These are phyloP conservation scores for Macrotyloma uniflorum DNA, from an alignment of 306 rosid species.

Conservation along the genomic window DNA sequence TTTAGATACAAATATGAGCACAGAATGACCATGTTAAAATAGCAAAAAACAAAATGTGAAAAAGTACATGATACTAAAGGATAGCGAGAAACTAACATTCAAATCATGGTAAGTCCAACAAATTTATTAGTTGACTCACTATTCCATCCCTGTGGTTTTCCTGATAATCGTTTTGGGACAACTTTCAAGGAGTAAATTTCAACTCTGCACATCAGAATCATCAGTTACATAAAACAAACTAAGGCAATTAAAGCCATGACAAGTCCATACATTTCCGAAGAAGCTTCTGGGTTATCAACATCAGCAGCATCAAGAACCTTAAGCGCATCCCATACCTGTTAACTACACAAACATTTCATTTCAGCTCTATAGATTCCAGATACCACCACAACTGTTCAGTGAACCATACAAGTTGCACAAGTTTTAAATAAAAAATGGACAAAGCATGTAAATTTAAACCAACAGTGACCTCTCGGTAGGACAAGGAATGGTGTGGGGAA, in stretches of 20 bases:
- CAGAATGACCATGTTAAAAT: slow-evolving; percentile 11
- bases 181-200: slow-evolving; percentile 72
- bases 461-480: slow-evolving; percentile 55
- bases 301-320: slow-evolving; percentile 82
- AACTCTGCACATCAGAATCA: slow-evolving; percentile 51
- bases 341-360: neutral
- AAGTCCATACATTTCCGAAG: slow-evolving; percentile 52
- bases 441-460: neutral
- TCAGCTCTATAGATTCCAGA: neutral
- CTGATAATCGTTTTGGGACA: slow-evolving; percentile 63
- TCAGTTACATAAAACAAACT: neutral
- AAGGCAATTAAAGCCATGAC: neutral
- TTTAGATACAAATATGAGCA: slow-evolving; percentile 1
- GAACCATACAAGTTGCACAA: too few species aligned
- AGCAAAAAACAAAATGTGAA: neutral
- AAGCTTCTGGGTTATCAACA: slow-evolving; percentile 59
- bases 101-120: slow-evolving; percentile 30
- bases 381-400: too few species aligned
- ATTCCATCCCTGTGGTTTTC: slow-evolving; percentile 78
- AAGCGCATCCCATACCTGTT: slow-evolving; percentile 78
- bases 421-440: too few species aligned
- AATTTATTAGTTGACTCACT: slow-evolving; percentile 59
- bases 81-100: slow-evolving; percentile 31
- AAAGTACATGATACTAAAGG: slow-evolving; percentile 5
- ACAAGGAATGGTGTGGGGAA: slow-evolving; percentile 60